Conservation (phyloP, 148 eudicot species). For the Mesembryanthemum crystallinum region DNA sequence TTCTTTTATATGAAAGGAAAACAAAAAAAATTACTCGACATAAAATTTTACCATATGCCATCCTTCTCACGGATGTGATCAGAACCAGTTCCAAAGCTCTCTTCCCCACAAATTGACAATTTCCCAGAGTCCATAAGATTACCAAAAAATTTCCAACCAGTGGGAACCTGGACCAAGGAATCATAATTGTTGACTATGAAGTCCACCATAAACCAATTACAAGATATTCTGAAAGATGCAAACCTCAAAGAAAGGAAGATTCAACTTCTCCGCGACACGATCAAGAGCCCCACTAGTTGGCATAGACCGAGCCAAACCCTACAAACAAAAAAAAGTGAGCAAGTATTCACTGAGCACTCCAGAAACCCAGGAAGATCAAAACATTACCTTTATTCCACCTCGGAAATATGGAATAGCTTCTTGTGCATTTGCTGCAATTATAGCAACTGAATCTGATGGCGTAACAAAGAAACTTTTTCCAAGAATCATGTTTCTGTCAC, state of each 20-base stretch:
- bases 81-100: constrained; percentile 99
- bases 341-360: not conserved
- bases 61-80: constrained; percentile 99
- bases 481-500: constrained; percentile 97
- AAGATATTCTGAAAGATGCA: constrained; percentile 7
- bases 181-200: not conserved
- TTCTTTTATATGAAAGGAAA: too few relatives aligned
- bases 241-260: constrained; percentile 95
- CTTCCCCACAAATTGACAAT: constrained; percentile 95
- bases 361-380: constrained; percentile 3
- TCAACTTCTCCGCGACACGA: constrained; percentile 82
- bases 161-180: constrained; percentile 71
- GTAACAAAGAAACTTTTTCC: constrained; percentile 89
- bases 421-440: constrained; percentile 94
- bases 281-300: constrained; percentile 99
- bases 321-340: constrained; percentile 21
- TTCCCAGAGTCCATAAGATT: constrained; percentile 97
- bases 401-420: constrained; percentile 86
- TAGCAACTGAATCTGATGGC: constrained; percentile 98
- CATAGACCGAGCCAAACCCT: constrained; percentile 99
- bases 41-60: constrained; percentile 80
- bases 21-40: not conserved
- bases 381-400: constrained; percentile 69
- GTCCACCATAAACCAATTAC: not conserved
- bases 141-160: constrained; percentile 99